Percentiles rank a stretch among this genome's conserved stretches.
Conservation (phyloP, 1,284 basidiomycete genomes). For the Ustilago hordei region DNA sequence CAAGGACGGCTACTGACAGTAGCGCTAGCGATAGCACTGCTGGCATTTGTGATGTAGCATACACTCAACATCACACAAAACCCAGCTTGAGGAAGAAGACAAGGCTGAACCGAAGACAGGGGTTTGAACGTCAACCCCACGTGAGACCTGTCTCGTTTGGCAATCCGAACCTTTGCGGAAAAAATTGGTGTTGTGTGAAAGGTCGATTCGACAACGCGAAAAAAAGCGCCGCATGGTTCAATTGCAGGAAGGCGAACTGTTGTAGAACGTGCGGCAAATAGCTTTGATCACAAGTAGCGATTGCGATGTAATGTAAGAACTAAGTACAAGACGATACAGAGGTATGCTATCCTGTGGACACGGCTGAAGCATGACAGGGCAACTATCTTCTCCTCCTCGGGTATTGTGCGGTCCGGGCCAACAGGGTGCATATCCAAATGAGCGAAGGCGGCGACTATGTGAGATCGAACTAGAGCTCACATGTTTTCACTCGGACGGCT, state of each 20-base stretch:
- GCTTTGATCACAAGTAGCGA: background rate
- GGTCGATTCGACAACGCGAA: background rate
- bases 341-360: too few relatives aligned
- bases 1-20: background rate
- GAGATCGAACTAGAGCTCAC: background rate
- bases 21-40: background rate
- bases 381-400: too few relatives aligned
- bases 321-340: too few relatives aligned
- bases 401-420: too few relatives aligned
- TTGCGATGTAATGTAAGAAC: background rate
- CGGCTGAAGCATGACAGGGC: too few relatives aligned
- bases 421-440: too few relatives aligned
- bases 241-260: constrained; percentile 1
- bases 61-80: background rate
- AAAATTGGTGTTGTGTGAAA: background rate
- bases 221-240: constrained; percentile 10
- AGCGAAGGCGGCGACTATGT: too few relatives aligned
- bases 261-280: too few relatives aligned
- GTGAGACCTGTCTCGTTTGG: background rate
- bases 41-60: background rate
- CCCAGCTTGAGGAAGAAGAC: background rate
- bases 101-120: background rate
- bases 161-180: background rate
- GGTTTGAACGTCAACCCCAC: background rate
- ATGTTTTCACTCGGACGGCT: background rate